Conservation (phyloP, 2,329 filamentous ascomycete species). For the Dactylellina sp. region DNA sequence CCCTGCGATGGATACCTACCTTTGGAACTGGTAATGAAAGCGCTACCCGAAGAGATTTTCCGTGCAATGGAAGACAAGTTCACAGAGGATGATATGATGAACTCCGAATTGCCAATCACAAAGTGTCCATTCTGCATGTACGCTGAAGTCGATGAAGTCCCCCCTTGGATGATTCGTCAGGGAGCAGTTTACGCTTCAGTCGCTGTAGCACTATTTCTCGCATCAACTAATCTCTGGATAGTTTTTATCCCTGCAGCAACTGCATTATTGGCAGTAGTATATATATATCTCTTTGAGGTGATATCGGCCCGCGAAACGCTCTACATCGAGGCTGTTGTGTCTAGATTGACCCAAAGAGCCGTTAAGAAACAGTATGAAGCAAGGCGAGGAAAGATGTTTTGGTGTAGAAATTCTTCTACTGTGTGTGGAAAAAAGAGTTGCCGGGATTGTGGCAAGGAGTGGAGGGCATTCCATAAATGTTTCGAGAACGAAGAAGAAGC, state of each 20-base stretch:
- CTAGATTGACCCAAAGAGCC: conserved; percentile 14
- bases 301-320: conserved; percentile 26
- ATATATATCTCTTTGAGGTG: conserved; percentile 40
- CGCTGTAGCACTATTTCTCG: conserved; percentile 67
- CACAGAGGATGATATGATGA: conserved; percentile 78
- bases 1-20: conserved; percentile 79
- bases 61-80: conserved; percentile 82
- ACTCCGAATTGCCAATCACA: conserved; percentile 79
- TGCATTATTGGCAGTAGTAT: conserved; percentile 24
- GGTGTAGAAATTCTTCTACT: conserved; percentile 73
- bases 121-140: conserved; percentile 93
- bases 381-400: conserved; percentile 80
- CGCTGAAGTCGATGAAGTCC: conserved; percentile 84
- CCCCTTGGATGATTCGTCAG: conserved; percentile 69
- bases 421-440: conserved; percentile 78
- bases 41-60: conserved; percentile 78
- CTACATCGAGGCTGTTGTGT: conserved; percentile 31
- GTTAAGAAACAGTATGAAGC: conserved; percentile 72
- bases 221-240: conserved; percentile 57
- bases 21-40: conserved; percentile 75
- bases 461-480: conserved; percentile 90
- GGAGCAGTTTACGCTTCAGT: conserved; percentile 71
- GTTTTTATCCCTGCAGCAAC: conserved; percentile 16
- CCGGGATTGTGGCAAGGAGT: conserved; percentile 81
- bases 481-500: conserved; percentile 85